phyloP scores from a whole-genome alignment of 2,329 filamentous ascomycete species.

The Neopestalotiopsis clavispora region DNA sequence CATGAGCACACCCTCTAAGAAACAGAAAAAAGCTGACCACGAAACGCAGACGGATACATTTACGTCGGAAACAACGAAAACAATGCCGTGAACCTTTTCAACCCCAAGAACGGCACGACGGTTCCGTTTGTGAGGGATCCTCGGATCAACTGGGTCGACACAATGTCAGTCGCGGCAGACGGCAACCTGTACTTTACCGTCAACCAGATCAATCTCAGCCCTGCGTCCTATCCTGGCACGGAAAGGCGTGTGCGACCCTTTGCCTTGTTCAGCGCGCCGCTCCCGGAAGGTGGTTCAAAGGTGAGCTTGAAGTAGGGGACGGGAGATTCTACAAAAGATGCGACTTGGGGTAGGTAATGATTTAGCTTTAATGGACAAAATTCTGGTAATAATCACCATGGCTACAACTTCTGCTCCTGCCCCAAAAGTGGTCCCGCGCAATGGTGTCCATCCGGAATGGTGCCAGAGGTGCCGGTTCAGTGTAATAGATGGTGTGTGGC shows the following conservation, averaged over 20 bases:
- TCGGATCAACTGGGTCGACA: constrained; percentile 51
- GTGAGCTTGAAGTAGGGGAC: constrained; percentile 16
- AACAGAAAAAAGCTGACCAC: not conserved
- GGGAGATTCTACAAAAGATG: too few species aligned
- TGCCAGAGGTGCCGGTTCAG: too few species aligned
- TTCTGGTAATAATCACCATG: too few species aligned
- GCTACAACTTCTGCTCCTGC: too few species aligned
- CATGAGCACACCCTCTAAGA: not conserved
- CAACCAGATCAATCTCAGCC: constrained; percentile 47
- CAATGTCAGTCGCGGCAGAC: constrained; percentile 46
- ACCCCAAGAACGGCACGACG: constrained; percentile 42
- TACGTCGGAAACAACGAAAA: constrained; percentile 56
- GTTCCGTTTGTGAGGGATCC: constrained; percentile 48
- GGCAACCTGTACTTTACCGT: constrained; percentile 59
- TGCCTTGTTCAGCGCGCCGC: constrained; percentile 28
- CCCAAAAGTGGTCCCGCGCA: too few species aligned
- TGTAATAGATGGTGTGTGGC: too few species aligned
- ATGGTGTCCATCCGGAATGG: too few species aligned
- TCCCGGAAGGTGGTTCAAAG: constrained; percentile 30
- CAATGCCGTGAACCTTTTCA: constrained; percentile 51
- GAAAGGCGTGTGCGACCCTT: constrained; percentile 29
- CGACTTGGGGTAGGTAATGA: too few species aligned
- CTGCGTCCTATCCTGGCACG: constrained; percentile 21
- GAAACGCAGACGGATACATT: constrained; percentile 41
- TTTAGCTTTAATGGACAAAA: too few species aligned